phyloP scores from a whole-genome alignment of 441 rosid species.

The Isatis lusitanica region DNA sequence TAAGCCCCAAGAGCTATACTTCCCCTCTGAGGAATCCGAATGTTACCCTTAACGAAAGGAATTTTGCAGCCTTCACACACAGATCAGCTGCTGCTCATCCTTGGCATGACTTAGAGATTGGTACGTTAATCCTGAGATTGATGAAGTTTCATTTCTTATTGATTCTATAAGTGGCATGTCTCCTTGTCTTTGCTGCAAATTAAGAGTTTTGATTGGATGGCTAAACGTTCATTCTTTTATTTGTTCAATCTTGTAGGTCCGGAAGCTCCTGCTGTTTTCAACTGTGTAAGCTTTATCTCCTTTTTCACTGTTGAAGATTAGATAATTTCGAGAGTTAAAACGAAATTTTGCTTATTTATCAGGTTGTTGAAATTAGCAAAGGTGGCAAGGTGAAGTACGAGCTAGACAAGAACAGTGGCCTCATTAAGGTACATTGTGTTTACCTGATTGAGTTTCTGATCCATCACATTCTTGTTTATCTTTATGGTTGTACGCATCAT shows the following conservation, averaged over 20 bases:
- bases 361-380: conserved; percentile 93
- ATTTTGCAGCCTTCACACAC: conserved; percentile 70
- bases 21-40: conserved; percentile 38
- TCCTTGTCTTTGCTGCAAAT: not conserved
- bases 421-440: conserved; percentile 64
- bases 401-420: conserved; percentile 86
- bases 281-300: conserved; percentile 58
- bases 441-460: not conserved
- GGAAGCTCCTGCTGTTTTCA: conserved; percentile 81
- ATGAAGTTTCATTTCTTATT: not conserved
- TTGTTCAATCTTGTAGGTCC: conserved; percentile 62
- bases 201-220: not conserved
- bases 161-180: not conserved
- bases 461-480: not conserved
- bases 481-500: not conserved
- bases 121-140: conserved; percentile 34
- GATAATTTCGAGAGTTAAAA: not conserved
- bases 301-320: conserved; percentile 2
- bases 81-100: conserved; percentile 93
- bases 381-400: conserved; percentile 97
- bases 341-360: conserved; percentile 7
- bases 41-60: conserved; percentile 66
- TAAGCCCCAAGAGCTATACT: conserved; percentile 19
- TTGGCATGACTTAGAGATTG: conserved; percentile 93
- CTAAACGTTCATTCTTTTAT: conserved; percentile 12